These are phyloP conservation scores for Phialophora expanda DNA, from an alignment of 2,329 filamentous ascomycete species.

Conservation along the genomic window DNA sequence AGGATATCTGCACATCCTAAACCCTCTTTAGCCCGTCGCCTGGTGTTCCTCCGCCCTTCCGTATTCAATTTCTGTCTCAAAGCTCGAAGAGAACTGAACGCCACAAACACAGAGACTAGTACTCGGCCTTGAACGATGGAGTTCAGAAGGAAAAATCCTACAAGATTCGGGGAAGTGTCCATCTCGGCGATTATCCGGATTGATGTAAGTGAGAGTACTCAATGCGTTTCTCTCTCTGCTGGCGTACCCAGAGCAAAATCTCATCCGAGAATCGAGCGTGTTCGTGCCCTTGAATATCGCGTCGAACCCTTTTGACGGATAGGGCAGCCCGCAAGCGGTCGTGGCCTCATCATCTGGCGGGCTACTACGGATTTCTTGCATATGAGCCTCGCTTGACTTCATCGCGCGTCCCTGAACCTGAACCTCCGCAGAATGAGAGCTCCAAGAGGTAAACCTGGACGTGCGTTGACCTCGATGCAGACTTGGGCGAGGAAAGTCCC, in stretches of 20 bases:
- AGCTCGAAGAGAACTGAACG: too few species aligned
- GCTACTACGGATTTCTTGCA: background rate
- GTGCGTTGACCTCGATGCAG: background rate
- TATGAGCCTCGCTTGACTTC: background rate
- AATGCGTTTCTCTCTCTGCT: background rate
- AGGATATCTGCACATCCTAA: too few species aligned
- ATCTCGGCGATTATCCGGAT: background rate
- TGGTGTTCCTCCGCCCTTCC: too few species aligned
- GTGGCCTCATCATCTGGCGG: background rate
- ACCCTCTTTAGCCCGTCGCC: too few species aligned
- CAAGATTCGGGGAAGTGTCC: background rate
- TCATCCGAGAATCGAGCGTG: background rate
- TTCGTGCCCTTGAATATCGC: background rate
- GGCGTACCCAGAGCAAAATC: background rate
- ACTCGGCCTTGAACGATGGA: too few species aligned
- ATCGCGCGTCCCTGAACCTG: too few species aligned
- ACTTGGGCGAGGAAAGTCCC: background rate
- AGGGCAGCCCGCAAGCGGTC: background rate
- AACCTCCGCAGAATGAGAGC: background rate
- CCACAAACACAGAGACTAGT: too few species aligned
- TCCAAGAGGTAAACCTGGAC: background rate
- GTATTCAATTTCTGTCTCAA: too few species aligned
- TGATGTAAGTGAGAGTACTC: background rate
- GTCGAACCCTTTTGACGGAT: background rate
- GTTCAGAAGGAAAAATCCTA: too few species aligned